These are phyloP conservation scores for Phragmites australis DNA, from an alignment of 176 grass and related monocot genomes.

Conservation along the genomic window DNA sequence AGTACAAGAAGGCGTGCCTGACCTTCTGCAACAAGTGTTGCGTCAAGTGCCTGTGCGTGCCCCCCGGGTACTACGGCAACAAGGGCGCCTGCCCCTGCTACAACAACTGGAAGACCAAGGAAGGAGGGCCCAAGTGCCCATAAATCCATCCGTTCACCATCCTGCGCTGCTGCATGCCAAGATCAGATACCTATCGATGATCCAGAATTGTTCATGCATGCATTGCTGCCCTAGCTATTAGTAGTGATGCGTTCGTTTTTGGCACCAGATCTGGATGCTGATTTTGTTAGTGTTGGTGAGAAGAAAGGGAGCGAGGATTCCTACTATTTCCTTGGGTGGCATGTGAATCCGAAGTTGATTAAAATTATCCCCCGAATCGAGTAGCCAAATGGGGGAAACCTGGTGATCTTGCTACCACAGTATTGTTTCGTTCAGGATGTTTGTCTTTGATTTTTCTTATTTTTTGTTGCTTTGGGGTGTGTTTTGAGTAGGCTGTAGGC, in stretches of 20 bases:
- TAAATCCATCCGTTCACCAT: neutral
- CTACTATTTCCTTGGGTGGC: neutral
- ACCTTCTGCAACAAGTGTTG: slow-evolving; percentile 69
- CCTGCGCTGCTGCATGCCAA: neutral
- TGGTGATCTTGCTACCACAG: neutral
- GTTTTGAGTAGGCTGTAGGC: neutral
- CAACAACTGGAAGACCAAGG: slow-evolving; percentile 77
- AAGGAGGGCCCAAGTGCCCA: slow-evolving; percentile 50
- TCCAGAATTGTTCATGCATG: neutral
- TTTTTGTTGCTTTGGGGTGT: neutral
- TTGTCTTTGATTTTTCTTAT: neutral
- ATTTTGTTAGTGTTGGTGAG: neutral
- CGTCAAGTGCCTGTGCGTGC: slow-evolving; percentile 61
- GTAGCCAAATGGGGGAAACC: neutral
- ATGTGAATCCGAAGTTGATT: neutral
- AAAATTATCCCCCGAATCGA: neutral
- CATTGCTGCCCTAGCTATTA: neutral
- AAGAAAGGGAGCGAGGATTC: slow-evolving; percentile 9
- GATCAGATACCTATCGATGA: neutral
- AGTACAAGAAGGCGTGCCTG: slow-evolving; percentile 62
- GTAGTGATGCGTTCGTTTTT: neutral
- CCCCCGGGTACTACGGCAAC: slow-evolving; percentile 61
- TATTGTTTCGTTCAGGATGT: neutral
- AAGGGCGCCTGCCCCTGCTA: slow-evolving; percentile 61
- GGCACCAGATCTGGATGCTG: neutral